Conservation (phyloP, 257 asterid species). For the Orobanche coerulescens region DNA sequence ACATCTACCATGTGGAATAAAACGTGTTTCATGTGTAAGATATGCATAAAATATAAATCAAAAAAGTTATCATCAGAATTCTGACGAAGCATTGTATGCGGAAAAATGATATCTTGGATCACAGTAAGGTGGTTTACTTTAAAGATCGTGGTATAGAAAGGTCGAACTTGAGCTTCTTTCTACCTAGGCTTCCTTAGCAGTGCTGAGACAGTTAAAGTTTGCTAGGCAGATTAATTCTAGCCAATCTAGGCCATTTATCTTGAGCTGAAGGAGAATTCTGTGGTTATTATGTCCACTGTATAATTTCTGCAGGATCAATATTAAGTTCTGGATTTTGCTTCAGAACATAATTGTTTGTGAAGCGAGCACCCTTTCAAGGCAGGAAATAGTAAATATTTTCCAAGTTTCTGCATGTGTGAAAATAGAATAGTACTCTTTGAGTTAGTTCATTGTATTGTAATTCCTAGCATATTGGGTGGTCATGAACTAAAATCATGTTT, state of each 20-base stretch:
- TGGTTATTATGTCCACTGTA: background rate
- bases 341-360: background rate
- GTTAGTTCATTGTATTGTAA: background rate
- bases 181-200: background rate
- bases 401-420: conserved; percentile 8
- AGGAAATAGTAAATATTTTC: background rate
- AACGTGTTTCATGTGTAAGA: background rate
- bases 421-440: background rate
- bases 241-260: background rate
- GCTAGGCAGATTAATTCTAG: too few relatives aligned
- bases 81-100: background rate
- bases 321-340: conserved; percentile 5
- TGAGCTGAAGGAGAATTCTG: background rate
- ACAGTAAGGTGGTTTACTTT: background rate
- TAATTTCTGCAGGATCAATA: background rate
- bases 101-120: background rate
- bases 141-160: background rate
- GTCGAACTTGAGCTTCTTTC: background rate
- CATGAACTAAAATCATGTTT: background rate
- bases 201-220: background rate
- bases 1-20: background rate
- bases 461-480: background rate
- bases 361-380: background rate
- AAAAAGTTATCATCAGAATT: too few relatives aligned
- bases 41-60: background rate